Base-by-base conservation (phyloP, 2,329 filamentous ascomycete genomes). In the Colletotrichum brevisporum region DNA sequence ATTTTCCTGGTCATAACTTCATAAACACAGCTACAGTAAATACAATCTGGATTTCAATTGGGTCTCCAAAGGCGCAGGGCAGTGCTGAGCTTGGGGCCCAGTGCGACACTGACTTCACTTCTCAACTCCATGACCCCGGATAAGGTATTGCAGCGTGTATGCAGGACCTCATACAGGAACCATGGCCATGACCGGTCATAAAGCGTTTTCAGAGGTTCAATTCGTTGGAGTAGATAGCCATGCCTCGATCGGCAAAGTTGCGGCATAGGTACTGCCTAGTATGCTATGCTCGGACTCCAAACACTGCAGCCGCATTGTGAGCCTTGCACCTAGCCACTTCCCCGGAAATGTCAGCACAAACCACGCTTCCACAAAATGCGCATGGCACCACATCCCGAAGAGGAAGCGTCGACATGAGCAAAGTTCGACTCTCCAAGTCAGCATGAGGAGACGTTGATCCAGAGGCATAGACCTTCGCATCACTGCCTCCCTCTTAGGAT, bases 341-440 rank as follows among this genome's bases (percentile, higher is more conserved):
- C n/a, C 48, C 43, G 41, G 15, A 6, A 6, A 10, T 45, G 45
- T 31, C 53, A 58, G 59, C 52, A 57, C 52, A 18, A 18, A n/a
- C 18, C 59, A 63, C 52, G 47, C 36, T 12, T 15, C n/a, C 6
- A 31, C 18, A 5, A 36, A 24, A 8, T 24, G 8, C n/a, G 54
- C 60, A 66, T 54, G 51, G 62, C 50, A 41, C 31, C 21, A 41
- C 36, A 31, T 12, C 27, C 50, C 5, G 15, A 48, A 43, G n/a
- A 27, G 24, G 26, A 47, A 13, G n/a, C 16, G 13, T 15, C 13
- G 57, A 36, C 4, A 27, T 59, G 6, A 43, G 60, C 60, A 64
- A 50, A 64, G 39, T 50, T 64, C n/a, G 26, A 18, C 48, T 58
- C 53, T 18, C 39, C 53, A 39, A n/a, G n/a, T 56, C 39, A 41